Evolutionary conservation across 495 filamentous ascomycete genomes (phyloP).

Genomic region (Pseudoneurospora amorphoporcata): DNA sequence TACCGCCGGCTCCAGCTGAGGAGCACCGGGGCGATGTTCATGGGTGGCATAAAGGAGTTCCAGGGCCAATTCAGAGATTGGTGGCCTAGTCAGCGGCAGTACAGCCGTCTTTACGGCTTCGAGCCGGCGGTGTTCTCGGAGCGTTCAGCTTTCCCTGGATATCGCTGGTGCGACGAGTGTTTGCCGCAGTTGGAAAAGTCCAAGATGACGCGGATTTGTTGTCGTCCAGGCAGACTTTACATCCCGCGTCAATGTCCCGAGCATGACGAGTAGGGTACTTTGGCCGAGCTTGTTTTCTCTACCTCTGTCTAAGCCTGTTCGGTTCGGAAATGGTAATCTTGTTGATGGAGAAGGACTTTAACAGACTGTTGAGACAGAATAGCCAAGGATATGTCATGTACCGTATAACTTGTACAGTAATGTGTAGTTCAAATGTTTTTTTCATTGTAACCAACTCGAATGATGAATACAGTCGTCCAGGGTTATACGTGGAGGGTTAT

Average conservation of each 20-base stretch:
- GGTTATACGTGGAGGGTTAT: background rate
- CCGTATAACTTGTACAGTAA: too few species aligned
- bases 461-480: background rate
- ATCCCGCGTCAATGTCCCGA: conserved; percentile 10
- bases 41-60: conserved; percentile 2
- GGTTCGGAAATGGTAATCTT: too few species aligned
- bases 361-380: too few species aligned
- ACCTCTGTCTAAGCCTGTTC: too few species aligned
- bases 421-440: too few species aligned
- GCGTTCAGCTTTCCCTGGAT: conserved; percentile 7
- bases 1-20: conserved; percentile 29
- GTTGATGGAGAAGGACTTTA: too few species aligned
- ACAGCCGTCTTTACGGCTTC: background rate
- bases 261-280: background rate
- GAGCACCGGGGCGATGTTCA: conserved; percentile 16
- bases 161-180: conserved; percentile 22
- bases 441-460: too few species aligned
- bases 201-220: background rate
- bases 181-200: conserved; percentile 18
- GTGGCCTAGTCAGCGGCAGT: conserved; percentile 9
- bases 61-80: conserved; percentile 10
- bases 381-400: too few species aligned
- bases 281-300: too few species aligned
- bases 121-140: conserved; percentile 9
- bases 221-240: background rate